Percentiles rank a stretch among this genome's conserved stretches.
Evolutionary conservation across 495 filamentous ascomycete genomes (phyloP).

Genomic region (Xylaria nigripes): DNA sequence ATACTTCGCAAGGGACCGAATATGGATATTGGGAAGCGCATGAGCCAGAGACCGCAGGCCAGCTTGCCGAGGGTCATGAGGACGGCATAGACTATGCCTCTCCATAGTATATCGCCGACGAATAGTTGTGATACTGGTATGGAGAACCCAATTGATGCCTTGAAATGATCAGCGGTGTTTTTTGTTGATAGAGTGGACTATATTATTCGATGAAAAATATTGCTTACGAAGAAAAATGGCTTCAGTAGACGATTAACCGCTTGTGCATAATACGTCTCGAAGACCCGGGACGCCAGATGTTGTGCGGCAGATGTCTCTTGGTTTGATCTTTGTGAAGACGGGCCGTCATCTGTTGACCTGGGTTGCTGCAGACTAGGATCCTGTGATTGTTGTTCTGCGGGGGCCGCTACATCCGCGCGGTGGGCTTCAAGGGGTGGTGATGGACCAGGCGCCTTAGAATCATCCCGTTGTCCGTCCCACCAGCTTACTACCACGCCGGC

Average conservation of each 20-base stretch:
- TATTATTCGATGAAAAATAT: too few species aligned
- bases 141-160: conserved; percentile 71
- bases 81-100: conserved; percentile 59
- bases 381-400: neutral
- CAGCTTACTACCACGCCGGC: conserved; percentile 50
- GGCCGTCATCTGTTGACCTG: neutral
- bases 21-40: conserved; percentile 34
- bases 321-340: neutral
- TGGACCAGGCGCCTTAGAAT: neutral
- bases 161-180: neutral
- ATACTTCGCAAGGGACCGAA: neutral
- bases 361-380: neutral
- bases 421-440: neutral
- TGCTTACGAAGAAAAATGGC: conserved; percentile 66
- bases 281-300: conserved; percentile 36
- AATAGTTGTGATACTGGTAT: conserved; percentile 71
- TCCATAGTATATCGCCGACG: conserved; percentile 53
- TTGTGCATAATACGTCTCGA: conserved; percentile 47
- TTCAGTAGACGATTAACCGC: conserved; percentile 49
- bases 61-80: conserved; percentile 63
- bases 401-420: neutral
- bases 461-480: conserved; percentile 32
- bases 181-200: neutral
- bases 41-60: conserved; percentile 54
- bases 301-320: neutral